Evolutionary conservation across 805 yeast genomes (phyloP).

Genomic region (Komagataella ulmi): DNA sequence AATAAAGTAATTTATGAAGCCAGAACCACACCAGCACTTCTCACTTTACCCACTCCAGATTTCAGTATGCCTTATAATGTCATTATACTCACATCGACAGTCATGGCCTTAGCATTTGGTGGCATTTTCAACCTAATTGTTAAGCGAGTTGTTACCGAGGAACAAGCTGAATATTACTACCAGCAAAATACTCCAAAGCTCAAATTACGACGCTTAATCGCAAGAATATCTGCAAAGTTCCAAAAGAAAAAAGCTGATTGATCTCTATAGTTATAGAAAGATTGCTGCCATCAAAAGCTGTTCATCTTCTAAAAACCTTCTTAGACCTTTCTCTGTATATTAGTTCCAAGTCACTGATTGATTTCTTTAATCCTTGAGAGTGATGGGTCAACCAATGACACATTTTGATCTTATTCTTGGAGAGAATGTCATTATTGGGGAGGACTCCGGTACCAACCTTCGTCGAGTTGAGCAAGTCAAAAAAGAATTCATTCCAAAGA

Average conservation of each 20-base stretch:
- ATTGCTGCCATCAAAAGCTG: not conserved
- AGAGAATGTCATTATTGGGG: constrained; percentile 28
- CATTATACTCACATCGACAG: constrained; percentile 84
- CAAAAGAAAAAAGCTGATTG: not conserved
- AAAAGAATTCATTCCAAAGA: constrained; percentile 59
- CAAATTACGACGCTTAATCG: not conserved
- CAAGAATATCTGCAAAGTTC: not conserved
- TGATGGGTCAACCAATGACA: constrained; percentile 25
- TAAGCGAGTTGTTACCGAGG: constrained; percentile 63
- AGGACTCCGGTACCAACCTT: constrained; percentile 10
- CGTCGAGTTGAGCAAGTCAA: constrained; percentile 44
- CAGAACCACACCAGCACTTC: constrained; percentile 77
- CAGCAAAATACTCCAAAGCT: not conserved
- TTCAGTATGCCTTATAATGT: constrained; percentile 98
- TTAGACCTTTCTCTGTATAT: not conserved
- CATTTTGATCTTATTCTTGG: constrained; percentile 19
- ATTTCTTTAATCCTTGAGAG: not conserved
- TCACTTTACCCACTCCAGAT: constrained; percentile 91
- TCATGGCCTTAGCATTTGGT: constrained; percentile 87
- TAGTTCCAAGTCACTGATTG: not conserved
- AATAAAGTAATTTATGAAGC: constrained; percentile 26
- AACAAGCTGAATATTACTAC: constrained; percentile 34
- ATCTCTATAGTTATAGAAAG: no score
- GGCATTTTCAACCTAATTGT: constrained; percentile 67
- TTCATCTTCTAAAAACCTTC: not conserved